A percentile compares a stretch with the other conserved stretches of the same genome.
phyloP scores from a whole-genome alignment of 2,329 filamentous ascomycete species.

The Blastomyces parvus region DNA sequence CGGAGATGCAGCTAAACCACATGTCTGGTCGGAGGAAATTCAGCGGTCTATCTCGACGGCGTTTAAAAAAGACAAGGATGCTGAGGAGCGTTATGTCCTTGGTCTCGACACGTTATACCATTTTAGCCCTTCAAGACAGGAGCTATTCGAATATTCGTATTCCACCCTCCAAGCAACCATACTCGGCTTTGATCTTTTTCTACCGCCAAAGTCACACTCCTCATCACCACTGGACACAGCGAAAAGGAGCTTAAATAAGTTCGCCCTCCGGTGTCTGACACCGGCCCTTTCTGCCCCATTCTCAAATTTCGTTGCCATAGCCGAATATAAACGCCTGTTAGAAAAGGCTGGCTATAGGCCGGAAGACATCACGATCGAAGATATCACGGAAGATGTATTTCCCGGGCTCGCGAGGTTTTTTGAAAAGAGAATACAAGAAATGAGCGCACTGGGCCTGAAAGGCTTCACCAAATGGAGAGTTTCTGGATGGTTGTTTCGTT shows the following conservation, averaged over 20 bases:
- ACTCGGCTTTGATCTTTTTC: slow-evolving; percentile 49
- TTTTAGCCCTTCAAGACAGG: slow-evolving; percentile 44
- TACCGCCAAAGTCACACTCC: slow-evolving; percentile 15
- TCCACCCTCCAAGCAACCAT: slow-evolving; percentile 39
- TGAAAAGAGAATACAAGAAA: slow-evolving; percentile 25
- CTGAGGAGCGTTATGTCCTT: slow-evolving; percentile 29
- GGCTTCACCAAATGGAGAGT: slow-evolving; percentile 15
- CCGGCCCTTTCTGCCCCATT: slow-evolving; percentile 42
- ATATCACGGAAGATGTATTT: slow-evolving; percentile 48
- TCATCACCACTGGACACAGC: slow-evolving; percentile 14
- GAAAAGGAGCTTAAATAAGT: slow-evolving; percentile 19
- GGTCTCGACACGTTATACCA: slow-evolving; percentile 51
- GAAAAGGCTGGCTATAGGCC: slow-evolving; percentile 41
- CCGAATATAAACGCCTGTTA: slow-evolving; percentile 40
- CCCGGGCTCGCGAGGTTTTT: slow-evolving; percentile 41
- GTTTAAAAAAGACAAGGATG: not conserved
- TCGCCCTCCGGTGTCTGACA: slow-evolving; percentile 37
- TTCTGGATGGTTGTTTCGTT: slow-evolving; percentile 16
- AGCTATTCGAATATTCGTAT: slow-evolving; percentile 38
- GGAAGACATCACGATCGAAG: slow-evolving; percentile 36
- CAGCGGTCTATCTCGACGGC: slow-evolving; percentile 4
- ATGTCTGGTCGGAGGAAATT: slow-evolving; percentile 12
- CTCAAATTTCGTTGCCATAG: slow-evolving; percentile 40
- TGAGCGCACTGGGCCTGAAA: slow-evolving; percentile 29
- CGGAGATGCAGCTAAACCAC: slow-evolving; percentile 43